Conservation (phyloP, 805 yeast species). For the Saccharomycopsis sp. region DNA sequence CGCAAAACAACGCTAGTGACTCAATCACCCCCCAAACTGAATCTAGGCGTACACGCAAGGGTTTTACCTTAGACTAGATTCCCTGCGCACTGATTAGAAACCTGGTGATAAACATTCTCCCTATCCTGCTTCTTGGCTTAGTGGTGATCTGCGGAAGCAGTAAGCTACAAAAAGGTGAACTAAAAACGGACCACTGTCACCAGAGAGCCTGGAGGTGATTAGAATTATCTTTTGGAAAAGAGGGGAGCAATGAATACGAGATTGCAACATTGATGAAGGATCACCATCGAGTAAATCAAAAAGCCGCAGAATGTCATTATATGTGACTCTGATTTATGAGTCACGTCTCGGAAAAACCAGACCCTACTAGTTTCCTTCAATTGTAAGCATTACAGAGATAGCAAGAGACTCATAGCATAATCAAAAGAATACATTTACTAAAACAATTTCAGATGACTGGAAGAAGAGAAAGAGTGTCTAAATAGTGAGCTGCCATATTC, state of each 20-base stretch:
- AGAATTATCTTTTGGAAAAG: not conserved
- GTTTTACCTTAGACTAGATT: not conserved
- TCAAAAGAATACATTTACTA: not conserved
- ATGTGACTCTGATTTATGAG: no score
- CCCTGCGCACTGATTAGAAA: not conserved
- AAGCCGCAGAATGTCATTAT: no score
- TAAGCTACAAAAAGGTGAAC: no score
- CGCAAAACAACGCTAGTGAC: not conserved
- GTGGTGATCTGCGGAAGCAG: not conserved
- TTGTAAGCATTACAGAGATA: no score
- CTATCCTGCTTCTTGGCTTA: no score
- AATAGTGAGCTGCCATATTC: no score
- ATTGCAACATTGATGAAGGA: no score
- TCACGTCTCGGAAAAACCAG: no score
- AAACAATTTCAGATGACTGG: not conserved
- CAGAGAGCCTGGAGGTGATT: no score
- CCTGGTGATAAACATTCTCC: not conserved
- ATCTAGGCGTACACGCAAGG: not conserved
- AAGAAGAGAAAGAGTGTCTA: not conserved
- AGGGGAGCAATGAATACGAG: not conserved
- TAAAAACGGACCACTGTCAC: no score
- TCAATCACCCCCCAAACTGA: not conserved
- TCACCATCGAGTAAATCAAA: no score
- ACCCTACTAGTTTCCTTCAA: no score
- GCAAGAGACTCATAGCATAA: not conserved